phyloP scores from a whole-genome alignment of 768 basidiomycete genomes.

The Galerina marginata region DNA sequence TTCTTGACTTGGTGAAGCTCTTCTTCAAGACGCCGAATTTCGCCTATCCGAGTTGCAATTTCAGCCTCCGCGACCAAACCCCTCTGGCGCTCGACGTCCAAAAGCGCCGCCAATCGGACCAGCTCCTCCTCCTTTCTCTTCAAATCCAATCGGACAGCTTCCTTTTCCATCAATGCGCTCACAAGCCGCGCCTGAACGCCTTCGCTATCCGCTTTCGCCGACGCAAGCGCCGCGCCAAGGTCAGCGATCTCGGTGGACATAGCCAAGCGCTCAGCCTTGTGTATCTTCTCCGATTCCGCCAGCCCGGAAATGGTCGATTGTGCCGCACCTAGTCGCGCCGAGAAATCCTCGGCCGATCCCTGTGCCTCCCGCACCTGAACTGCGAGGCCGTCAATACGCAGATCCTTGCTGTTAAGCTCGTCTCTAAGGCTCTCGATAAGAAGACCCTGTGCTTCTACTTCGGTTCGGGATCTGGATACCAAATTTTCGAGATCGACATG shows the following conservation, averaged over 20 bases:
- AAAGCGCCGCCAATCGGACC: background rate
- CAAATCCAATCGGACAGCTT: background rate
- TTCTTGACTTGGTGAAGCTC: conserved; percentile 35
- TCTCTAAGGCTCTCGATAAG: conserved; percentile 13
- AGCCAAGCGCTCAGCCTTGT: conserved; percentile 7
- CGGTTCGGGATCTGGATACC: background rate
- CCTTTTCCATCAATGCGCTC: background rate
- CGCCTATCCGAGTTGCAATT: conserved; percentile 20
- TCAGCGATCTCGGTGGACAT: conserved; percentile 1
- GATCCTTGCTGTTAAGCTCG: background rate
- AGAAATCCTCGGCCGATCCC: conserved; percentile 2
- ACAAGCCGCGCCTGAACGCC: conserved; percentile 17
- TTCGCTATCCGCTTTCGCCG: conserved; percentile 17
- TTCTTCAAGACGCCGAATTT: conserved; percentile 34
- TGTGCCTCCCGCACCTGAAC: conserved; percentile 1
- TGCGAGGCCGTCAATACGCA: background rate
- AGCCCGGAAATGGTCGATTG: conserved; percentile 1
- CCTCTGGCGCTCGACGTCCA: conserved; percentile 3
- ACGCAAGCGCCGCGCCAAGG: conserved; percentile 7
- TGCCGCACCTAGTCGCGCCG: background rate
- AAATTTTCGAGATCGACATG: conserved; percentile 5
- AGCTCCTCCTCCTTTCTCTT: background rate
- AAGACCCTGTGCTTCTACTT: conserved; percentile 3
- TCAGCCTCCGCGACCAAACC: conserved; percentile 23
- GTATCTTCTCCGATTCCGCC: conserved; percentile 3